phyloP scores from a whole-genome alignment of 805 yeast genomes.

The Wickerhamomyces bisporus region DNA sequence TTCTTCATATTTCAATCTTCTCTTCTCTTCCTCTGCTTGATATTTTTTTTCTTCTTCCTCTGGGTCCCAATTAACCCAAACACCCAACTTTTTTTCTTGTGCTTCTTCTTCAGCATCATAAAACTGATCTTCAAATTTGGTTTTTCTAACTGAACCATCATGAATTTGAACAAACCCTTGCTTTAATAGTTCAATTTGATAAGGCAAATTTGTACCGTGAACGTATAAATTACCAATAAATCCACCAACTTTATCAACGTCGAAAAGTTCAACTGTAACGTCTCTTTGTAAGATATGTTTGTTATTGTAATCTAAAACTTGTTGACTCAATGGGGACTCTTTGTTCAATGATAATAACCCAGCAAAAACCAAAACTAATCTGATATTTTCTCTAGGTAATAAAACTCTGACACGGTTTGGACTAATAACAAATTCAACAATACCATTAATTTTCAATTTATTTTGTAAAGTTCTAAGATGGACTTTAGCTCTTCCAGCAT shows the following conservation, averaged over 20 bases:
- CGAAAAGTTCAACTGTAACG: slow-evolving; percentile 62
- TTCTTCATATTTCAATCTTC: slow-evolving; percentile 21
- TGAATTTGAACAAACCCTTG: slow-evolving; percentile 65
- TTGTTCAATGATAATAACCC: slow-evolving; percentile 50
- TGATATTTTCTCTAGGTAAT: slow-evolving; percentile 67
- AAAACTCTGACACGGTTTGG: slow-evolving; percentile 61
- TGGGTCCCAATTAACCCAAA: slow-evolving; percentile 62
- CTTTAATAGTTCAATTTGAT: slow-evolving; percentile 51
- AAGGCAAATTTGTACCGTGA: slow-evolving; percentile 45
- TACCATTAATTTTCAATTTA: slow-evolving; percentile 58
- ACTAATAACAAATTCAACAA: slow-evolving; percentile 68
- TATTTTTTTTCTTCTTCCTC: slow-evolving; percentile 30
- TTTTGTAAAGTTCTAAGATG: slow-evolving; percentile 65
- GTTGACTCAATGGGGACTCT: slow-evolving; percentile 35
- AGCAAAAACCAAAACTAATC: slow-evolving; percentile 67
- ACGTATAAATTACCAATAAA: slow-evolving; percentile 68
- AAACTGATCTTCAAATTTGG: slow-evolving; percentile 50
- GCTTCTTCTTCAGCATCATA: slow-evolving; percentile 62
- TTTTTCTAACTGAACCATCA: slow-evolving; percentile 55
- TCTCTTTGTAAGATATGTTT: slow-evolving; percentile 64
- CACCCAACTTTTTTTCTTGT: slow-evolving; percentile 45
- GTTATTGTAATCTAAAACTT: slow-evolving; percentile 49
- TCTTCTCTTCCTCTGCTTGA: slow-evolving; percentile 20
- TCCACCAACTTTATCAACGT: slow-evolving; percentile 72
- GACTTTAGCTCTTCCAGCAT: slow-evolving; percentile 63